Evolutionary conservation across 306 rosid species (phyloP).

Genomic region (Lagenaria siceraria): DNA sequence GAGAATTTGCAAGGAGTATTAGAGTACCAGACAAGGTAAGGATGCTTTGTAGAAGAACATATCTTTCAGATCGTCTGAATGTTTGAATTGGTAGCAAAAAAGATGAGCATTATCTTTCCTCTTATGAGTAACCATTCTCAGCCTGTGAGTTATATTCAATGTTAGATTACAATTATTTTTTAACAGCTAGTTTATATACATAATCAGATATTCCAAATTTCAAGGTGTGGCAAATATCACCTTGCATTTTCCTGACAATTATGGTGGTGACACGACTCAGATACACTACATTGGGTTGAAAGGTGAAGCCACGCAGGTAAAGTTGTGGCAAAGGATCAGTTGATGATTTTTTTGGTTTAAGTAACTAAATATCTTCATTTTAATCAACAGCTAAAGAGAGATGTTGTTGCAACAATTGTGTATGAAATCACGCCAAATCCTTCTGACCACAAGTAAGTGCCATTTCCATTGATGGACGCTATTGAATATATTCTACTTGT

Average conservation of each 20-base stretch:
- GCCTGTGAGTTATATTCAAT: background rate
- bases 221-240: constrained; percentile 88
- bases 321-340: constrained; percentile 4
- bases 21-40: constrained; percentile 96
- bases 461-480: background rate
- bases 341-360: background rate
- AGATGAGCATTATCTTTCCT: background rate
- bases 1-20: constrained; percentile 87
- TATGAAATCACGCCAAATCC: constrained; percentile 94
- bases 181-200: background rate
- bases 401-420: constrained; percentile 77
- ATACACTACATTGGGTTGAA: constrained; percentile 91
- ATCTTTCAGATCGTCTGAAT: background rate
- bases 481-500: background rate
- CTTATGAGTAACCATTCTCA: background rate
- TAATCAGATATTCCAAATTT: constrained; percentile 74
- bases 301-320: constrained; percentile 98
- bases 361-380: constrained; percentile 8
- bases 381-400: constrained; percentile 67
- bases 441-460: constrained; percentile 90
- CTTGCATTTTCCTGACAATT: constrained; percentile 81
- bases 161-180: background rate
- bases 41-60: constrained; percentile 9
- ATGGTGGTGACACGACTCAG: constrained; percentile 72
- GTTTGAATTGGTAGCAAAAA: background rate